These are phyloP conservation scores for Fusarium aywerte DNA, from an alignment of 2,329 filamentous ascomycete genomes.

Conservation along the genomic window DNA sequence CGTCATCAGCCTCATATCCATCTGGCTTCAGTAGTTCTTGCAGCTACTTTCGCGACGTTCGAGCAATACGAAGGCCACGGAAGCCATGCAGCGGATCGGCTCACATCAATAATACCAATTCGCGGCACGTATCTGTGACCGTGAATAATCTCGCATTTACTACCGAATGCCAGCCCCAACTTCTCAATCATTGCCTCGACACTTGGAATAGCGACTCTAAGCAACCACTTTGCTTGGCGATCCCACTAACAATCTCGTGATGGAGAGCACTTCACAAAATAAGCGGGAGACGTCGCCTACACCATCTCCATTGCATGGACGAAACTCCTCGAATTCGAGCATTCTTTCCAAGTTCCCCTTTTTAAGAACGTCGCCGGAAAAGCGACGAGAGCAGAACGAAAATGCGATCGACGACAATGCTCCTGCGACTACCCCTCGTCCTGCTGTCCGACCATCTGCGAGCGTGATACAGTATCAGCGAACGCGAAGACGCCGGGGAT, in stretches of 20 bases:
- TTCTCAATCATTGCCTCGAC: constrained; percentile 4
- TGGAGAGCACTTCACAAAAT: constrained; percentile 27
- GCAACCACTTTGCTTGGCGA: not conserved
- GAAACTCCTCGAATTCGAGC: constrained; percentile 68
- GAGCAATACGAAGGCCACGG: not conserved
- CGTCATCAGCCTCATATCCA: constrained; percentile 28
- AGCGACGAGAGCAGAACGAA: constrained; percentile 50
- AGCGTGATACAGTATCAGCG: constrained; percentile 56
- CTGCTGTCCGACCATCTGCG: constrained; percentile 44
- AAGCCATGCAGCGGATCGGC: constrained; percentile 13
- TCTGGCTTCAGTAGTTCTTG: constrained; percentile 23
- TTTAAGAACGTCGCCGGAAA: constrained; percentile 60
- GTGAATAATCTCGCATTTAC: not conserved
- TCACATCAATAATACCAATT: constrained; percentile 4
- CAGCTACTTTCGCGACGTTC: not conserved
- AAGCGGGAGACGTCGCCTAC: constrained; percentile 33
- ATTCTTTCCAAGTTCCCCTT: constrained; percentile 78
- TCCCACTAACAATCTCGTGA: constrained; percentile 4
- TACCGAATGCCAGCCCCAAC: not conserved
- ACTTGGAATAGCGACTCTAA: not conserved
- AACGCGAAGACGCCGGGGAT: constrained; percentile 79
- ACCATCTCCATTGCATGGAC: constrained; percentile 43
- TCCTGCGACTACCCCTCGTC: constrained; percentile 50
- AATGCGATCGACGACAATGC: constrained; percentile 53
- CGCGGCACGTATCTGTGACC: constrained; percentile 11